Conservation (phyloP, 352 stramenopile species). For the Pythium volutum region DNA sequence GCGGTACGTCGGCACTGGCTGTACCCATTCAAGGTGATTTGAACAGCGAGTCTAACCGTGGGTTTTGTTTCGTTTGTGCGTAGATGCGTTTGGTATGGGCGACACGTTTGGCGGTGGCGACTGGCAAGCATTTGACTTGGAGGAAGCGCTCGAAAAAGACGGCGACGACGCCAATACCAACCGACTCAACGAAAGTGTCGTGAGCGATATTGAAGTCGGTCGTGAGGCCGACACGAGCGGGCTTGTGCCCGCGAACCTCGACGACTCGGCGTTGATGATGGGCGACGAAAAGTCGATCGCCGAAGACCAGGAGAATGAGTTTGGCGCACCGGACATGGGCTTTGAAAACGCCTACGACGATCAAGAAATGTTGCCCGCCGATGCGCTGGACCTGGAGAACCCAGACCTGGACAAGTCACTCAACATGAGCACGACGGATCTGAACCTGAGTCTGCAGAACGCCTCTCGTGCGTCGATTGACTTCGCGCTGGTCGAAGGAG, state of each 20-base stretch:
- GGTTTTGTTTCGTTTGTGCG: not conserved
- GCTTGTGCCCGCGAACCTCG: slow-evolving; percentile 34
- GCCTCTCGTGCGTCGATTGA: slow-evolving; percentile 67
- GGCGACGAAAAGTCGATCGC: slow-evolving; percentile 48
- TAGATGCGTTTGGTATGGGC: slow-evolving; percentile 66
- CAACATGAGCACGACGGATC: slow-evolving; percentile 59
- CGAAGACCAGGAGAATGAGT: slow-evolving; percentile 33
- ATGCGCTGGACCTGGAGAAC: slow-evolving; percentile 45
- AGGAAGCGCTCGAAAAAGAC: slow-evolving; percentile 59
- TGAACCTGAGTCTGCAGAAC: slow-evolving; percentile 67
- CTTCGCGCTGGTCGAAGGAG: slow-evolving; percentile 40
- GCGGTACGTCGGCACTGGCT: slow-evolving; percentile 35
- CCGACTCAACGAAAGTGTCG: slow-evolving; percentile 51
- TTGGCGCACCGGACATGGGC: slow-evolving; percentile 40
- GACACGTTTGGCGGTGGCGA: slow-evolving; percentile 77
- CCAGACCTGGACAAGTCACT: slow-evolving; percentile 42
- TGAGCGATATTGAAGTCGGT: slow-evolving; percentile 83
- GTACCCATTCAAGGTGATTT: not conserved
- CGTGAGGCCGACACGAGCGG: slow-evolving; percentile 59
- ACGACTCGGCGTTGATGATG: slow-evolving; percentile 56
- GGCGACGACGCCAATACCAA: slow-evolving; percentile 14
- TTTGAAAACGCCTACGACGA: slow-evolving; percentile 67
- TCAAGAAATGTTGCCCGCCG: slow-evolving; percentile 35
- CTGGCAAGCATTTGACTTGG: slow-evolving; percentile 83
- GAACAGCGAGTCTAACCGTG: not conserved